A percentile compares a stretch with the other conserved stretches of the same genome.
These are phyloP conservation scores for Basipetospora chlamydospora DNA, from an alignment of 2,329 filamentous ascomycete species.

Conservation along the genomic window DNA sequence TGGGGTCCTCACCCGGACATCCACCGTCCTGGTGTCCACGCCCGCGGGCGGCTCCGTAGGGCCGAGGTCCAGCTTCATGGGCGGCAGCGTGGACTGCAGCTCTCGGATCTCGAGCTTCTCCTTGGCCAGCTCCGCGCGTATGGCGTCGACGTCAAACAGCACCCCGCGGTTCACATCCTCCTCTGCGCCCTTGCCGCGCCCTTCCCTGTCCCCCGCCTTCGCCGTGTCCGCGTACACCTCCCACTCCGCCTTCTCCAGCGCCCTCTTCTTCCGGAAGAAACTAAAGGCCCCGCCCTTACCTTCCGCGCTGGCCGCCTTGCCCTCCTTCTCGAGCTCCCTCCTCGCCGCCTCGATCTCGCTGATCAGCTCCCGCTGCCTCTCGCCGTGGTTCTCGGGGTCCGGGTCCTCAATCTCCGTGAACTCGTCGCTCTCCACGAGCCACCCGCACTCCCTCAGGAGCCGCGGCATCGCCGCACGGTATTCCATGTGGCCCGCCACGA, in stretches of 20 bases:
- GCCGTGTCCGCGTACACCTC: constrained; percentile 73
- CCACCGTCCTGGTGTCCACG: constrained; percentile 34
- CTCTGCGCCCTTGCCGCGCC: constrained; percentile 26
- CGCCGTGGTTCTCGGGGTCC: constrained; percentile 81
- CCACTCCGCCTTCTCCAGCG: constrained; percentile 73
- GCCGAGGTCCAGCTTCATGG: constrained; percentile 62
- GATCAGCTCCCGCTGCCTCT: constrained; percentile 83
- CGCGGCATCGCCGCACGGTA: constrained; percentile 87
- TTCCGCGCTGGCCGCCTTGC: constrained; percentile 50
- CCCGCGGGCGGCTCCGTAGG: constrained; percentile 15
- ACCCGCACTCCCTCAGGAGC: constrained; percentile 75
- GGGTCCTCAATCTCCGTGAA: constrained; percentile 96
- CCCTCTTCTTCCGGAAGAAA: constrained; percentile 74
- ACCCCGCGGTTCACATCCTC: constrained; percentile 39
- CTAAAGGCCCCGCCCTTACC: constrained; percentile 46
- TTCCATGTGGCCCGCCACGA: constrained; percentile 88
- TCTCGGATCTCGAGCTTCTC: constrained; percentile 59
- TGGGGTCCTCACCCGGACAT: constrained; percentile 23
- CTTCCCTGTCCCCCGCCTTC: constrained; percentile 25
- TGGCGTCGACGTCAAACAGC: constrained; percentile 91
- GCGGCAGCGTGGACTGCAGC: constrained; percentile 74
- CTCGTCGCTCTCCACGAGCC: constrained; percentile 82
- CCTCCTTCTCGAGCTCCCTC: constrained; percentile 69
- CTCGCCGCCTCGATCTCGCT: constrained; percentile 93
- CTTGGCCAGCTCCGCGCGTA: constrained; percentile 67